Evolutionary conservation across 805 yeast genomes (phyloP), one percentile per base, ranked within the genome.

Genomic region (Spathaspora girioi): DNA sequence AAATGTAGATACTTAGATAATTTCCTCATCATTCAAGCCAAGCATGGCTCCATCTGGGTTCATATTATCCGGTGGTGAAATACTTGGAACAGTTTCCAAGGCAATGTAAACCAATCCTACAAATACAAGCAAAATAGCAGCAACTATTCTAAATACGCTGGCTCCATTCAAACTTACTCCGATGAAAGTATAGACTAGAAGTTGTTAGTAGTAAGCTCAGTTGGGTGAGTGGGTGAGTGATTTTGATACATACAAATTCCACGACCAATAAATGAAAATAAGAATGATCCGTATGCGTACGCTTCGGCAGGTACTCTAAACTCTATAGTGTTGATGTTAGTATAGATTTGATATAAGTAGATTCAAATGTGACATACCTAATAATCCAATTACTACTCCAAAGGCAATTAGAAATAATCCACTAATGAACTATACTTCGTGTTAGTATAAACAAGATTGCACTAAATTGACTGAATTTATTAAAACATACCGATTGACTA

Each of bases 1-100:
- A 29, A n/a, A 29, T 29, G 14, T 29, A 29, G 7, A 35, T 35
- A 14, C 8, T 55, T 57, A 68, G 52, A 70, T 62, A 46, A 70
- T 64, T 51, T 73, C 78, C 45, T 74, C 79, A 32, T 73, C 79
- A 43, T 66, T 65, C 19, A 64, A 59, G 1, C 73, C 75, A 43
- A 72, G 64, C 38, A 70, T 54, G 17, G 72, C 59, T 1, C 77
- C 75, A 55, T 74, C 78, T 7, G 75, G 68, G 55, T 66, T 87
- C 88, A 90, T 89, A 69, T 86, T 89, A 51, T 81, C 87, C 17
- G 97, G 97, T 27, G 91, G 86, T 49, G 87, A 84, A 42, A 89
- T 73, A 54, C 87, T 80, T 17, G 92, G 90, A 26, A 87, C 67
- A 47, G 86, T 85, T 67, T 89, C 94, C 60, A 89, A 76, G 0